phyloP scores from a whole-genome alignment of 2,329 filamentous ascomycete genomes.

The Scolecobasidium constrictum region DNA sequence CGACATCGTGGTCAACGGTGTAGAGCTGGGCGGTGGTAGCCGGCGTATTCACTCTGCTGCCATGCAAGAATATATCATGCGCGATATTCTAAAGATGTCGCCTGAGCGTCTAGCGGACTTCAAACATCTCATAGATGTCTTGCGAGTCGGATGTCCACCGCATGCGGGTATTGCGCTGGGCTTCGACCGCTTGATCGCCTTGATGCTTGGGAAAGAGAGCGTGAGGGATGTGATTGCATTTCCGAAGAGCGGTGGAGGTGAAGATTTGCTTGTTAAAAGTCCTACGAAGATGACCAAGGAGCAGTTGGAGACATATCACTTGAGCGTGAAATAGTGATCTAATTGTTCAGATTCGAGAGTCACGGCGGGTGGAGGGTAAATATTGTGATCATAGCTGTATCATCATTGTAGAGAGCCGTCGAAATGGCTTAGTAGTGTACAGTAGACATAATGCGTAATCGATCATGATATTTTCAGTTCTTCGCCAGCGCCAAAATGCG shows the following conservation, averaged over 20 bases:
- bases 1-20: conserved; percentile 89
- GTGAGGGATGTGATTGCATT: conserved; percentile 94
- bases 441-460: no score
- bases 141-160: conserved; percentile 80
- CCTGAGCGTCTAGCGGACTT: conserved; percentile 68
- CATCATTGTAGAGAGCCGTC: no score
- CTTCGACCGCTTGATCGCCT: conserved; percentile 74
- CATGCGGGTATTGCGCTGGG: conserved; percentile 90
- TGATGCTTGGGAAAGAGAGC: conserved; percentile 65
- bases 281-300: conserved; percentile 57
- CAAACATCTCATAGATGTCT: conserved; percentile 69
- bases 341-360: no score
- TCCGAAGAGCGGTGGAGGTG: conserved; percentile 83
- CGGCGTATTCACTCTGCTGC: conserved; percentile 78
- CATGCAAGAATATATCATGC: conserved; percentile 77
- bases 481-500: no score
- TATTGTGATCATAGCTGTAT: no score
- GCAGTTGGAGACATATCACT: conserved; percentile 48
- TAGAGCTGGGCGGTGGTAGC: conserved; percentile 88
- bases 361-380: no score
- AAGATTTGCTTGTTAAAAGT: conserved; percentile 72
- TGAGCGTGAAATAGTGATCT: no score
- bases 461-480: no score
- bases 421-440: no score
- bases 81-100: conserved; percentile 70